Conservation (phyloP, 2,329 filamentous ascomycete genomes). For the Claviceps humidiphila region DNA sequence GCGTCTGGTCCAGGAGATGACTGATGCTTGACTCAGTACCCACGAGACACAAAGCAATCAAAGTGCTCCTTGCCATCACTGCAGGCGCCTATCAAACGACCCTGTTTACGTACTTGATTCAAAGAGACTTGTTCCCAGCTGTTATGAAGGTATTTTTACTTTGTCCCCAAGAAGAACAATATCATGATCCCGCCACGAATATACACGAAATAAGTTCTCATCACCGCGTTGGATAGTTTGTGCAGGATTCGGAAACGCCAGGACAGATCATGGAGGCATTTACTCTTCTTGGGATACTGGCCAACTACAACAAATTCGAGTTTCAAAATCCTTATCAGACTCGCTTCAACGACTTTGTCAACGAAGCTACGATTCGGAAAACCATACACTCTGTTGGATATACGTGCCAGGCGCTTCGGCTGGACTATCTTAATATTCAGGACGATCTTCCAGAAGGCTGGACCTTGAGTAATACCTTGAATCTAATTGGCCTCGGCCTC, state of each 20-base stretch:
- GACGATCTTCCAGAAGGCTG: constrained; percentile 86
- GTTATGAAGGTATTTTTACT: constrained; percentile 66
- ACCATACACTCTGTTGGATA: constrained; percentile 65
- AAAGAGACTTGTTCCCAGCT: constrained; percentile 84
- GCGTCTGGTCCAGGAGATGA: background rate
- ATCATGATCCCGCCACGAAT: too few species aligned
- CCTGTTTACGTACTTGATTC: constrained; percentile 86
- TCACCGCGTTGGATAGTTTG: constrained; percentile 39
- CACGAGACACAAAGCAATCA: constrained; percentile 65
- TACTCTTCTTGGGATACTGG: constrained; percentile 69
- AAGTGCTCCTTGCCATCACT: constrained; percentile 69
- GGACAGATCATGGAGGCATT: constrained; percentile 60
- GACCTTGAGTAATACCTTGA: constrained; percentile 68
- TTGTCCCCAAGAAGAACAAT: background rate
- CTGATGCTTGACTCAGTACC: constrained; percentile 39
- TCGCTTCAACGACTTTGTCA: constrained; percentile 88
- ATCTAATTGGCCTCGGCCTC: constrained; percentile 70
- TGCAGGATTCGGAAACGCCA: constrained; percentile 62
- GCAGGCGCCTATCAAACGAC: constrained; percentile 95
- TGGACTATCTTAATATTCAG: constrained; percentile 71
- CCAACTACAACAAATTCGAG: constrained; percentile 99
- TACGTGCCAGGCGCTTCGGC: constrained; percentile 54
- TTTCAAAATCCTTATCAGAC: constrained; percentile 93
- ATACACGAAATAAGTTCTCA: background rate
- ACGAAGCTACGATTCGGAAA: constrained; percentile 73